Evolutionary conservation across 1,284 basidiomycete species (phyloP), one percentile per base, ranked within the genome.

Genomic region (Microbotryum scabiosae): DNA sequence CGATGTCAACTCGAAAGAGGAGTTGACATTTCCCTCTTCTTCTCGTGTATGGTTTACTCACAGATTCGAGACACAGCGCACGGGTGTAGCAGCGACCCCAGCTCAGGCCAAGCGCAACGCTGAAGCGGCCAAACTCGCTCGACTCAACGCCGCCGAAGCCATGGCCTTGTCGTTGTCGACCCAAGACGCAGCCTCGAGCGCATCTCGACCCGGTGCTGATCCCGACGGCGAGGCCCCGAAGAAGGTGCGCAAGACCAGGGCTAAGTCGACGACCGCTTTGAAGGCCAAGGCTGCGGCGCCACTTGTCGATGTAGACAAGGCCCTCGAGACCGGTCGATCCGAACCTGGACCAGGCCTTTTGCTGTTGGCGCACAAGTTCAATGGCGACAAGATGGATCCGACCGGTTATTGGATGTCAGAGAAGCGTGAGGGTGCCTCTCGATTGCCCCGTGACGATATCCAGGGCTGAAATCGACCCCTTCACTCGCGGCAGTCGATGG

Each of bases 321-420:
- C 53, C 6, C 47, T 41, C 21, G 51, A 32, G 7, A 26, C 32
- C 25, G 65, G 60, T 21, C 36, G 58, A 64, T 30, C 58, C 65
- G 73, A 10, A 75, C 73, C 57, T 64, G 28, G 47, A 67, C 20
- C 69, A 54, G 59, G n/a, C 52, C 52, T 18, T 59, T 47, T 85
- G 5, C 72, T 85, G 52, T 75, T 85, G 0, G 84, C 84, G 2
- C 79, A 80, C 61, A 82, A 82, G 60, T 85, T 82, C 80, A 81
- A 81, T 16, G 79, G 71, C 12, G 81, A 81, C 0, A 74, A 76
- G 49, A 41, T 61, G 23, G 83, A 85, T 67, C 83, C 83, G 0
- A 79, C 79, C 12, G 82, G 81, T 0, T 85, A 82, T 81, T 85
- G 83, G 83, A 79, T 85, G 30, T 84, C 82, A 25, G 84, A 86